phyloP scores from a whole-genome alignment of 768 basidiomycete species.

The Lepiota venenata region DNA sequence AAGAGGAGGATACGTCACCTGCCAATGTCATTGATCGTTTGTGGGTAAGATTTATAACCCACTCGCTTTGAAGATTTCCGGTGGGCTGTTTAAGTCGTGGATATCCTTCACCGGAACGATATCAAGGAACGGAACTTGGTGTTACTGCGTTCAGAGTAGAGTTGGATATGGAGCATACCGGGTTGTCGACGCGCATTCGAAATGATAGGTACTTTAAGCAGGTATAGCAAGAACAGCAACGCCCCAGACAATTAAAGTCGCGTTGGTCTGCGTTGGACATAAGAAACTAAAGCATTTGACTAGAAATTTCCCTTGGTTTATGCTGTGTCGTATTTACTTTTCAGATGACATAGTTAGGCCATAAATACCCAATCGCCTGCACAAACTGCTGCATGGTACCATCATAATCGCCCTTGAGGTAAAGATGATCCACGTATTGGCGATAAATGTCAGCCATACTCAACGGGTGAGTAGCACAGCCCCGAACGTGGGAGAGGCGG shows the following conservation, averaged over 20 bases:
- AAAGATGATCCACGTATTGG: slow-evolving; percentile 90
- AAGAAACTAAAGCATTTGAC: slow-evolving; percentile 65
- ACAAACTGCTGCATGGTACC: slow-evolving; percentile 91
- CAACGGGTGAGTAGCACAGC: slow-evolving; percentile 56
- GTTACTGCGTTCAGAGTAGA: slow-evolving; percentile 51
- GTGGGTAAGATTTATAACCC: background rate
- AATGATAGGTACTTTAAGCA: slow-evolving; percentile 24
- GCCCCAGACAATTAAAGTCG: slow-evolving; percentile 18
- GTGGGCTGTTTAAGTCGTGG: slow-evolving; percentile 70
- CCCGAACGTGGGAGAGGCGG: slow-evolving; percentile 75
- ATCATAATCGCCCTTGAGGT: slow-evolving; percentile 89
- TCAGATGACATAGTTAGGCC: slow-evolving; percentile 95
- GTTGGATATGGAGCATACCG: background rate
- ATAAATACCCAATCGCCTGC: slow-evolving; percentile 83
- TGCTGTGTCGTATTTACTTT: slow-evolving; percentile 57
- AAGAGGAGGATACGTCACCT: slow-evolving; percentile 60
- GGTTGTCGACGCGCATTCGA: slow-evolving; percentile 4
- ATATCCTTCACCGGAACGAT: slow-evolving; percentile 70
- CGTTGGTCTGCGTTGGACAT: slow-evolving; percentile 87
- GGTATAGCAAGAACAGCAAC: slow-evolving; percentile 25
- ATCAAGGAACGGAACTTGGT: slow-evolving; percentile 91
- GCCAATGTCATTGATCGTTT: slow-evolving; percentile 3
- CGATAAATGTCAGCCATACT: slow-evolving; percentile 86
- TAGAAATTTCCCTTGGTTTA: background rate
- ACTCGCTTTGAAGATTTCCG: slow-evolving; percentile 74